phyloP scores from a whole-genome alignment of 805 yeast species.

The Yarrowia phangngaensis region DNA sequence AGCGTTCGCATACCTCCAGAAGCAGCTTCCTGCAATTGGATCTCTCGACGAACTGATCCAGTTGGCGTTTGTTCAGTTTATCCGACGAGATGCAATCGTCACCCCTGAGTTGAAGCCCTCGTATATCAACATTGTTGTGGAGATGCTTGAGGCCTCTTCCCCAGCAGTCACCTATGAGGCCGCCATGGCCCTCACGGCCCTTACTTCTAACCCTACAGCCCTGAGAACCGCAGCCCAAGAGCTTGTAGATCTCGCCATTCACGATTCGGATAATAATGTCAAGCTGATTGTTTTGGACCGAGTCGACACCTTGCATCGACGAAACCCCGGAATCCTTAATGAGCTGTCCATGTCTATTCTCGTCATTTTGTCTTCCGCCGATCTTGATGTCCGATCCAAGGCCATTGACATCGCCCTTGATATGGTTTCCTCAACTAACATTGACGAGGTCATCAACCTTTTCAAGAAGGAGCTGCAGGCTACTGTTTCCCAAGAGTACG shows the following conservation, averaged over 20 bases:
- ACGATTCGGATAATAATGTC: constrained; percentile 92
- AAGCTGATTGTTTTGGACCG: constrained; percentile 88
- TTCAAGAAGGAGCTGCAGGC: constrained; percentile 85
- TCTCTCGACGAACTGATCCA: constrained; percentile 79
- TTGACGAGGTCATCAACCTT: constrained; percentile 86
- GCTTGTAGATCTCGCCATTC: constrained; percentile 81
- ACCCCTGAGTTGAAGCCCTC: constrained; percentile 63
- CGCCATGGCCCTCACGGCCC: constrained; percentile 67
- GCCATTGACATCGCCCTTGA: constrained; percentile 81
- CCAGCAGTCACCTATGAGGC: constrained; percentile 86
- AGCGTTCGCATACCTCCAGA: constrained; percentile 78
- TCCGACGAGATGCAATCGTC: constrained; percentile 70
- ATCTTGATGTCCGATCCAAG: constrained; percentile 82
- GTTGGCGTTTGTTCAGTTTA: constrained; percentile 84
- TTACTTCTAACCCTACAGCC: constrained; percentile 57
- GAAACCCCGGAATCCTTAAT: constrained; percentile 77
- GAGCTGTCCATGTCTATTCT: constrained; percentile 81
- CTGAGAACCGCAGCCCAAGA: constrained; percentile 77
- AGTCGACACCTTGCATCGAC: constrained; percentile 67
- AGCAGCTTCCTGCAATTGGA: constrained; percentile 56
- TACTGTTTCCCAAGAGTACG: constrained; percentile 66
- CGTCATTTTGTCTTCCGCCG: constrained; percentile 81
- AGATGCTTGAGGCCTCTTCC: constrained; percentile 64
- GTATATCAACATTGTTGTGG: constrained; percentile 68
- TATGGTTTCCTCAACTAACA: constrained; percentile 80